Conservation (phyloP, 495 filamentous ascomycete genomes). For the Elaphomyces granulatus region DNA sequence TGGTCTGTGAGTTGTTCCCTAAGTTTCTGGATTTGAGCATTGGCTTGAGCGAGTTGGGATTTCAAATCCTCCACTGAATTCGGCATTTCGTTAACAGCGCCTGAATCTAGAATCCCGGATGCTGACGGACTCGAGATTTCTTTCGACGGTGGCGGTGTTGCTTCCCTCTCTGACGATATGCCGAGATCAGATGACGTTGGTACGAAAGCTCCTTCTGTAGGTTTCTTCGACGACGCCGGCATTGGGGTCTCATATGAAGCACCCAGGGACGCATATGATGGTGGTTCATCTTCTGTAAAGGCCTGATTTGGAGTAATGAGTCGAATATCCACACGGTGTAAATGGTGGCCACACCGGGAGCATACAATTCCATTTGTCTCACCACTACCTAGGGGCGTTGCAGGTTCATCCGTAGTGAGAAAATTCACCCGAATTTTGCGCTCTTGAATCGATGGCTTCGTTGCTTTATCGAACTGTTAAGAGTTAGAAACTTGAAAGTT, state of each 20-base stretch:
- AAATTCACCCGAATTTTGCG: conserved; percentile 93
- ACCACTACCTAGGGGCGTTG: conserved; percentile 24
- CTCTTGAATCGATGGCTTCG: conserved; percentile 68
- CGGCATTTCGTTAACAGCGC: conserved; percentile 29
- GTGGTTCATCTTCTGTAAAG: conserved; percentile 32
- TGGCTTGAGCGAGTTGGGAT: conserved; percentile 57
- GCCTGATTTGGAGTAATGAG: conserved; percentile 7
- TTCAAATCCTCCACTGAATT: conserved; percentile 47
- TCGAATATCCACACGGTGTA: neutral
- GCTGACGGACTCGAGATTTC: conserved; percentile 12
- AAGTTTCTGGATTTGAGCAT: conserved; percentile 55
- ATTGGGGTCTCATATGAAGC: conserved; percentile 37
- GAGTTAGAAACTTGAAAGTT: neutral
- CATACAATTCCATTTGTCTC: conserved; percentile 35
- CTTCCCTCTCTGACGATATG: conserved; percentile 25
- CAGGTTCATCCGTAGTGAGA: conserved; percentile 42
- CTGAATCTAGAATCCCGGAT: conserved; percentile 20
- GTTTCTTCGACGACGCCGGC: conserved; percentile 22
- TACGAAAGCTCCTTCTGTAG: conserved; percentile 4
- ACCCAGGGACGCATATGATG: conserved; percentile 42
- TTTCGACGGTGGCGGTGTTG: conserved; percentile 20
- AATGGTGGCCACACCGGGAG: conserved; percentile 5
- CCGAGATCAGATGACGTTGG: neutral
- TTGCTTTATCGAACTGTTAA: conserved; percentile 49
- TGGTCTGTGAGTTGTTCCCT: conserved; percentile 56